These are phyloP conservation scores for Xylaria sp. DNA, from an alignment of 2,329 filamentous ascomycete species.

Conservation along the genomic window DNA sequence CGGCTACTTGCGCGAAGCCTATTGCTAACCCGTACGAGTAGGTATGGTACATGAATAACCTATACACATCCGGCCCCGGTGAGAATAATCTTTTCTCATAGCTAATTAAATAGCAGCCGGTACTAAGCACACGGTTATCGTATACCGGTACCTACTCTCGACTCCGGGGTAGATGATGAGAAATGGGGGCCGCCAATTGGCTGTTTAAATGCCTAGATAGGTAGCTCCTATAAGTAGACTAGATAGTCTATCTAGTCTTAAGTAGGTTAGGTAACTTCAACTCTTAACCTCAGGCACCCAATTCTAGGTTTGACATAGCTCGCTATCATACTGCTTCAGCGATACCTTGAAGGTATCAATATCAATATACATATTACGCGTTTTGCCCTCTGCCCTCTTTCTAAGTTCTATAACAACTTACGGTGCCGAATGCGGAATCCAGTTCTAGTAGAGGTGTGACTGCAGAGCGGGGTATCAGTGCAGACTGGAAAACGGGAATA, in stretches of 20 bases:
- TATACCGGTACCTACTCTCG: neutral
- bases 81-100: constrained; percentile 5
- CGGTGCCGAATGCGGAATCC: neutral
- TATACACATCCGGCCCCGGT: constrained; percentile 9
- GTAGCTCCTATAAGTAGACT: neutral
- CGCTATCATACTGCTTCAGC: neutral
- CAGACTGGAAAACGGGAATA: constrained; percentile 14
- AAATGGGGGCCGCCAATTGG: neutral
- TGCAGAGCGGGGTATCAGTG: constrained; percentile 6
- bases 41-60: constrained; percentile 3
- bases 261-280: neutral
- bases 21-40: constrained; percentile 10
- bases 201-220: neutral
- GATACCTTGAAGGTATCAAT: no score
- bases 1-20: constrained; percentile 7
- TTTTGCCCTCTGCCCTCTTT: neutral
- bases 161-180: neutral
- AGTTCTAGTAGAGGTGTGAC: neutral
- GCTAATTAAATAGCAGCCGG: constrained; percentile 16
- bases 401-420: neutral
- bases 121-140: constrained; percentile 15
- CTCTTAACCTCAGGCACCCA: neutral
- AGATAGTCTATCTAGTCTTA: no score
- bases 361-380: no score
- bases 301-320: neutral